Base-by-base conservation (phyloP, 495 filamentous ascomycete genomes). In the Neurospora sp. region DNA sequence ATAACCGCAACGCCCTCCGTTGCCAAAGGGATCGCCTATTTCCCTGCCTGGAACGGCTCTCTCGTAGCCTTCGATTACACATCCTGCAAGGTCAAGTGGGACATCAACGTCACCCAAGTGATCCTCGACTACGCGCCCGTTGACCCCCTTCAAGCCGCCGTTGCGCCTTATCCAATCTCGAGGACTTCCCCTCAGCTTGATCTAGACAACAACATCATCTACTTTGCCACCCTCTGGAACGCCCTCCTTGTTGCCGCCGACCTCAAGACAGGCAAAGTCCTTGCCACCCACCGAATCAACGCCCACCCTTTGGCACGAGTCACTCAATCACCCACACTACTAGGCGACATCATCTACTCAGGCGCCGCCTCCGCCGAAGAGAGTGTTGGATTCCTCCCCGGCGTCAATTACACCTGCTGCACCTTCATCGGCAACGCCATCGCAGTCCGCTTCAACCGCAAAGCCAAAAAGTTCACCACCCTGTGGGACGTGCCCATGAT, bases 11-110 rank as follows among this genome's bases (percentile, higher is more conserved):
- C 82, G 37, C 80, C 82, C 4, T 74, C 77, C 2, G 73, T 80
- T 3, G 9, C 22, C 22, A 74, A 70, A 37, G 70, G 78, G 65
- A 74, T 74, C 3, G 81, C 74, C 42, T 84, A 81, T 70, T 83
- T 75, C 70, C 82, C 82, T 14, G 82, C 80, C 16, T 82, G 79
- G 78, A 76, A 79, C 71, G 82, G 80, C 69, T 74, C 75, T 2
- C 78, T 82, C 71, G 76, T 80, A 16, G 82, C 82, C 8, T 72
- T 83, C n/a, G 72, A 83, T 73, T 82, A 78, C 72, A 69, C 72
- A 39, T 72, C 74, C 10, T 83, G 80, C 74, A 53, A 76, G 53
- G 75, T 83, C 31, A 68, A 75, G 14, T 83, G 80, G 80, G 69
- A 74, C 40, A 74, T 78, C 68, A 83, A 82, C 68, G 75, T 81